These are phyloP conservation scores for Neocucurbitaria cava DNA, from an alignment of 2,329 filamentous ascomycete species.

Conservation along the genomic window DNA sequence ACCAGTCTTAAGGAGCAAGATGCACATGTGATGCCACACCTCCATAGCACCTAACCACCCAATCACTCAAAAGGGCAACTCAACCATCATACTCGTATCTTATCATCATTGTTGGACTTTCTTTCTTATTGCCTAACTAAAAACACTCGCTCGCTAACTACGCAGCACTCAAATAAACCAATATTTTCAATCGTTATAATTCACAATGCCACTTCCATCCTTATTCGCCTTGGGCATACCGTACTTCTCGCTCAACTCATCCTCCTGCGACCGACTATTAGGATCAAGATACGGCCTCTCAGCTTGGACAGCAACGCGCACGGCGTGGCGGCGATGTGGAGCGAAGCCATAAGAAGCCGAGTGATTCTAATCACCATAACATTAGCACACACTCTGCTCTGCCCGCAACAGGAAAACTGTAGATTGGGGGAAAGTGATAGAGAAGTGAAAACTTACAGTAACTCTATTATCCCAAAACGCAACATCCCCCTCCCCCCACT, in stretches of 20 bases:
- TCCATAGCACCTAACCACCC: too few species aligned
- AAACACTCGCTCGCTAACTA: neutral
- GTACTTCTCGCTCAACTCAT: constrained; percentile 57
- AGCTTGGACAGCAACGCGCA: constrained; percentile 57
- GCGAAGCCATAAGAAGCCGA: constrained; percentile 64
- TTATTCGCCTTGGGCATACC: constrained; percentile 61
- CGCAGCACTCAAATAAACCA: neutral
- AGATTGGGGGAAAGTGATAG: too few species aligned
- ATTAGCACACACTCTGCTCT: constrained; percentile 12
- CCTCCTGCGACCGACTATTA: constrained; percentile 61
- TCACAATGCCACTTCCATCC: constrained; percentile 62
- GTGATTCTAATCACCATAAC: constrained; percentile 53
- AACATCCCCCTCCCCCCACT: constrained; percentile 70
- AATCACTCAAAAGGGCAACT: too few species aligned
- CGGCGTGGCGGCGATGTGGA: constrained; percentile 63
- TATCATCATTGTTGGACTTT: too few species aligned
- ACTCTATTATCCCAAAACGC: constrained; percentile 73
- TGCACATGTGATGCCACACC: too few species aligned
- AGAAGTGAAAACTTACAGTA: constrained; percentile 54
- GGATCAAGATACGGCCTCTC: constrained; percentile 56
- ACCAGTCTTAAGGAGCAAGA: too few species aligned
- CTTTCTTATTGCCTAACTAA: too few species aligned
- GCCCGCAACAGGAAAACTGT: too few species aligned
- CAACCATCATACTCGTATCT: too few species aligned
- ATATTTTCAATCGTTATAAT: constrained; percentile 60